Conservation (phyloP, 176 grass and related monocot species). For the Calamus simplicifolius region DNA sequence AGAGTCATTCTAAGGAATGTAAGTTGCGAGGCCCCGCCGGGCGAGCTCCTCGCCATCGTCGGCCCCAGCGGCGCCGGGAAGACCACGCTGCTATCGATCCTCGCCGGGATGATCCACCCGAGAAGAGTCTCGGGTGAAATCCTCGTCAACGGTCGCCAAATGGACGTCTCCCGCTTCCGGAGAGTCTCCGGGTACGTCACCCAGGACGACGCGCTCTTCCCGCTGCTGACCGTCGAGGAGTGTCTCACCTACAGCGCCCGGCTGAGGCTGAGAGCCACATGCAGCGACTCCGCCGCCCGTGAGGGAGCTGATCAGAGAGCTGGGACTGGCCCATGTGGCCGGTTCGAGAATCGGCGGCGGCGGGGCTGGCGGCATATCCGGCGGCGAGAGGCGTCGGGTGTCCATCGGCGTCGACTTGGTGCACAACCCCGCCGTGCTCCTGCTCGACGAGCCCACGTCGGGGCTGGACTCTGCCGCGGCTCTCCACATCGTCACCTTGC, state of each 20-base stretch:
- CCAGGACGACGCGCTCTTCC: slow-evolving; percentile 89
- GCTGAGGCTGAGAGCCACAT: slow-evolving; percentile 32
- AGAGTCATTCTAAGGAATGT: slow-evolving; percentile 28
- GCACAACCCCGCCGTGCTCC: slow-evolving; percentile 71
- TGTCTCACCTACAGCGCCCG: slow-evolving; percentile 81
- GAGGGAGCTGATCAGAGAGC: slow-evolving; percentile 50
- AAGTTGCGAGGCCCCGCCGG: slow-evolving; percentile 56
- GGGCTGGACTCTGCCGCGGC: slow-evolving; percentile 72
- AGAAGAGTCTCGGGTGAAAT: slow-evolving; percentile 30
- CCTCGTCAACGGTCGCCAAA: slow-evolving; percentile 51
- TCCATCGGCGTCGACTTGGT: slow-evolving; percentile 84
- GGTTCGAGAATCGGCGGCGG: slow-evolving; percentile 28
- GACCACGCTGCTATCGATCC: slow-evolving; percentile 73
- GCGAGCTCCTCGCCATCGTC: slow-evolving; percentile 69
- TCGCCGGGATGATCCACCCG: slow-evolving; percentile 58
- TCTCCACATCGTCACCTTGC: slow-evolving; percentile 77
- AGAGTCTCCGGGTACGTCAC: slow-evolving; percentile 77
- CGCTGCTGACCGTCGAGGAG: slow-evolving; percentile 83
- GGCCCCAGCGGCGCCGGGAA: slow-evolving; percentile 88
- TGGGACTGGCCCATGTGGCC: slow-evolving; percentile 54
- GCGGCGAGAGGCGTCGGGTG: slow-evolving; percentile 67
- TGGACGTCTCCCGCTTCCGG: slow-evolving; percentile 66
- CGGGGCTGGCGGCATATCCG: slow-evolving; percentile 33
- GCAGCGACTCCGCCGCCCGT: slow-evolving; percentile 19
- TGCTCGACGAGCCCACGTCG: slow-evolving; percentile 88